Evolutionary conservation across 495 filamentous ascomycete species (phyloP), one percentile per base, ranked within the genome.

Genomic region (Xylaria flabelliformis): DNA sequence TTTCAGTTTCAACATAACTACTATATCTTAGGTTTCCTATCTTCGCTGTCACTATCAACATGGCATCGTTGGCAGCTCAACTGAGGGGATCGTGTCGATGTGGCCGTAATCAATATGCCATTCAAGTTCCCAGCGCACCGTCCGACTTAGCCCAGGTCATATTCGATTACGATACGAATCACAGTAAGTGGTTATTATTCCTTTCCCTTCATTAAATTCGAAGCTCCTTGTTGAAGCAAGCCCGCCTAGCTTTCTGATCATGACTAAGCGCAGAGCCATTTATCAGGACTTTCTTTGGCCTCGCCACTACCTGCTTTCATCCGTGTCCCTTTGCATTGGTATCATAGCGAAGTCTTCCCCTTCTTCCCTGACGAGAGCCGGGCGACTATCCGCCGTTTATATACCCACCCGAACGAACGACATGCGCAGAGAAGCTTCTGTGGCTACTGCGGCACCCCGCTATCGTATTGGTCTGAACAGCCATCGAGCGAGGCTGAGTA

Each of bases 381-480:
- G 73, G 71, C 80, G 26, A 86, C 83, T 61, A 97, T 97, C 80
- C 91, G 90, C 46, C 88, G 92, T 26, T 86, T 85, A 39, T 96
- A 93, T 82, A 88, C 88, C 4, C 87, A 91, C 6, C 85, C 82
- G 39, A 78, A 87, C 78, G 87, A 89, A 19, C 85, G 86, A 21
- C 81, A 87, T 73, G 81, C 88, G 0, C 88, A 89, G 78, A 91
- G 93, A 59, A 88, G 92, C 66, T 97, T 97, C 81, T 97, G 94
- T 80, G 94, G 94, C 0, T 95, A 92, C 82, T 97, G 94, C 78
- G 94, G 94, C 24, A 95, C 93, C 2, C 90, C 90, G 6, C 83
- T 97, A 53, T 90, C 88, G 0, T 91, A 90, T 73, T 97, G 94
- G 94, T 90, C 88, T 64, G 94, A 97, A 77, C 76, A 87, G 15